Evolutionary conservation across 2,329 filamentous ascomycete genomes (phyloP), one percentile per base, ranked within the genome.

Genomic region (Aspergillus udagawae): DNA sequence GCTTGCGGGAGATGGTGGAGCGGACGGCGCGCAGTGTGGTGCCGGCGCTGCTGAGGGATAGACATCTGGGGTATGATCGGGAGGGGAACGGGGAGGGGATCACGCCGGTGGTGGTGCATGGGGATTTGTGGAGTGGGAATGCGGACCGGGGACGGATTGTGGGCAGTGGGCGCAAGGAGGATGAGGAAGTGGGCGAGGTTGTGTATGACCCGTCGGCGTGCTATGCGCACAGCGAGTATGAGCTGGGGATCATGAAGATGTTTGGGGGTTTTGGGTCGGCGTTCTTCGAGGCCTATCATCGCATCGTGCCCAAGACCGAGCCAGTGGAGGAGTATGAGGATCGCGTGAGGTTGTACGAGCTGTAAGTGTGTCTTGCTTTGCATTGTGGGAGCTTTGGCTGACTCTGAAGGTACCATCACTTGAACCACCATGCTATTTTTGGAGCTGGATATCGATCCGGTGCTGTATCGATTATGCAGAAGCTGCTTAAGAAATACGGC

Each of bases 41-140:
- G 1, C 91, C 91, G 0, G 77, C 87, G 1, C 75, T 97, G n/a
- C 77, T 97, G 12, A 85, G 87, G 0, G 86, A 90, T 53, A 80
- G 76, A 0, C 84, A 86, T 68, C 73, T 95, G 10, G 85, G 83
- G 44, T 77, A 77, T 59, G 66, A 73, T 20, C 64, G 57, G 14
- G 48, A 60, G 45, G 76, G 77, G 0, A 62, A 69, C 1, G 81
- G 82, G 3, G 77, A 83, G 50, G 82, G 81, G 0, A 80, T 94
- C 27, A 78, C 72, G n/a, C 91, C 92, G 0, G 92, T 94, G 0
- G 83, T 96, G 5, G 80, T 96, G 0, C 93, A 97, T 69, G 93
- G 93, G 0, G 92, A 97, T 75, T 74, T 97, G n/a, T 97, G 93
- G 93, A 89, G 86, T 62, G 93, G 93, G 0, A 97, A 97, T 72